Conservation (phyloP, 345 rosid genomes). For the Rhizophora apiculata region DNA sequence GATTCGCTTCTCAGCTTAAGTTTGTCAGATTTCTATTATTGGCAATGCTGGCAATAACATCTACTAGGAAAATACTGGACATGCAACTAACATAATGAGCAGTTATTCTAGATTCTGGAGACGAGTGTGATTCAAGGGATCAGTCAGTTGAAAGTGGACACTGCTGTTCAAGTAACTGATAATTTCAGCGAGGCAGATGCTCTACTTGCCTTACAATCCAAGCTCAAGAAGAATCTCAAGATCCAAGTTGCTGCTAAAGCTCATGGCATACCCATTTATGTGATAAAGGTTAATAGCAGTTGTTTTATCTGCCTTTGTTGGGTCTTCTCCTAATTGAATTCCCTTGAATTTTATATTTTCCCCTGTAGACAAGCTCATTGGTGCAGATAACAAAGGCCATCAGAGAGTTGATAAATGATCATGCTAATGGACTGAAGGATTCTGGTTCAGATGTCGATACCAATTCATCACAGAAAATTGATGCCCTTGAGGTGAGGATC, state of each 20-base stretch:
- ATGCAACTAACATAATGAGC: constrained; percentile 34
- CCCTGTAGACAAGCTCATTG: constrained; percentile 70
- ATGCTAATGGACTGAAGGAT: constrained; percentile 44
- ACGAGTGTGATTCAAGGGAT: constrained; percentile 62
- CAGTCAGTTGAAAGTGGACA: constrained; percentile 59
- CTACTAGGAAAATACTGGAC: constrained; percentile 12
- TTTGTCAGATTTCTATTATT: neutral
- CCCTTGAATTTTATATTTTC: constrained; percentile 10
- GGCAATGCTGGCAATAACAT: constrained; percentile 5
- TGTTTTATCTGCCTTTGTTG: neutral
- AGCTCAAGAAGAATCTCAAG: constrained; percentile 74
- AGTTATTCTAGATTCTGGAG: constrained; percentile 63
- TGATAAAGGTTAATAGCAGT: constrained; percentile 54
- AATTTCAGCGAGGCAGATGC: constrained; percentile 80
- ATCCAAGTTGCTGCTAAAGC: constrained; percentile 72
- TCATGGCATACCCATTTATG: constrained; percentile 62
- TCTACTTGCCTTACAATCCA: constrained; percentile 73
- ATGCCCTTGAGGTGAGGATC: constrained; percentile 69
- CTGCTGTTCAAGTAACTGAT: constrained; percentile 50
- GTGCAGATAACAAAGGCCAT: constrained; percentile 71
- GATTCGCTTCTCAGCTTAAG: neutral
- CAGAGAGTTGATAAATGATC: constrained; percentile 47
- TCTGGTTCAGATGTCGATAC: constrained; percentile 44
- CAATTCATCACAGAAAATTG: constrained; percentile 56
- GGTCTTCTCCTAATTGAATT: neutral